Percentiles rank a stretch among this genome's conserved stretches.
Evolutionary conservation across 163 green algal species (phyloP).

Genomic region (Chlorella variabilis): DNA sequence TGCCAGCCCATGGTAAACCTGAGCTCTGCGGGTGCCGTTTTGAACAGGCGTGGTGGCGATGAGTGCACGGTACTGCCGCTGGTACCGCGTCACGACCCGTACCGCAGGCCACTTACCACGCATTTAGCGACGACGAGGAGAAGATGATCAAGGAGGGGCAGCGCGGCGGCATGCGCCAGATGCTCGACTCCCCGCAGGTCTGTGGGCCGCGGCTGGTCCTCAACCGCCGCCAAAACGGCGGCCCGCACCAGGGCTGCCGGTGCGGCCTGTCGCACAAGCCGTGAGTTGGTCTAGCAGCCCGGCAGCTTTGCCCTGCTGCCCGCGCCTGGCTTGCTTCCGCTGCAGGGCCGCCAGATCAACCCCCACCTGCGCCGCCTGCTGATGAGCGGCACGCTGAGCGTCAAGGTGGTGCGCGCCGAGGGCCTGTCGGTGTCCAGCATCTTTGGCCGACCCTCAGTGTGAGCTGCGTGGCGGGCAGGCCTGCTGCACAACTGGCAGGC

Average conservation of each 20-base stretch:
- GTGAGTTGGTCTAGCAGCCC: too few species aligned
- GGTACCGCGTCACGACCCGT: too few species aligned
- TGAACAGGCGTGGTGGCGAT: too few species aligned
- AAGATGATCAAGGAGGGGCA: conserved; percentile 17
- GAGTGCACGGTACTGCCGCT: too few species aligned
- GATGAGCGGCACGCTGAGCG: conserved; percentile 26
- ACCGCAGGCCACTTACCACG: conserved; percentile 22
- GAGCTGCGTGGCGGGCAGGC: neutral
- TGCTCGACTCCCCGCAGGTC: conserved; percentile 9
- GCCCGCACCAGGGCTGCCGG: too few species aligned
- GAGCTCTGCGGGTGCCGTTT: too few species aligned
- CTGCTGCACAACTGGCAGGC: too few species aligned
- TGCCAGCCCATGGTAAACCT: too few species aligned
- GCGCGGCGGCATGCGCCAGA: neutral
- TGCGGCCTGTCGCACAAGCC: too few species aligned
- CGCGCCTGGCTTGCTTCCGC: neutral
- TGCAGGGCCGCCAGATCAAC: conserved; percentile 13
- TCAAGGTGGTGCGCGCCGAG: conserved; percentile 5
- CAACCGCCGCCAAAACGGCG: too few species aligned
- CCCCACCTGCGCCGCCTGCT: conserved; percentile 29
- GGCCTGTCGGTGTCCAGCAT: conserved; percentile 2
- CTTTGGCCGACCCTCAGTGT: conserved; percentile 30
- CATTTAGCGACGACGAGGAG: conserved; percentile 27
- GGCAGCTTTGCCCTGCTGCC: too few species aligned
- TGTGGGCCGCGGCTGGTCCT: neutral